phyloP scores from a whole-genome alignment of 2,329 filamentous ascomycete genomes.

The Pseudogymnoascus sp. region DNA sequence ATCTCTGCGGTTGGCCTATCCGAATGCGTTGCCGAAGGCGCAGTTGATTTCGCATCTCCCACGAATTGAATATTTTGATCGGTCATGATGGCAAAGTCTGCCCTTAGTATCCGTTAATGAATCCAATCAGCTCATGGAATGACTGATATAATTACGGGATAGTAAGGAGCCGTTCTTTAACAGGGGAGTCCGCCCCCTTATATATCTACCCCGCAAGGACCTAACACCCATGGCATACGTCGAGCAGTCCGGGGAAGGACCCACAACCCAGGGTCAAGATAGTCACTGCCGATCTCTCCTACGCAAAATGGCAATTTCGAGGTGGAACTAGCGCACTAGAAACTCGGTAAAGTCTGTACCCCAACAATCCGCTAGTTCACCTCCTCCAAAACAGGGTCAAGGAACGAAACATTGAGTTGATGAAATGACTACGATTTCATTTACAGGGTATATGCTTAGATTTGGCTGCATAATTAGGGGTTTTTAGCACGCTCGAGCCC shows the following conservation, averaged over 20 bases:
- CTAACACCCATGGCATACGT: neutral
- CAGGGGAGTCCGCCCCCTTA: neutral
- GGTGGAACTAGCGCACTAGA: neutral
- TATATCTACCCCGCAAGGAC: slow-evolving; percentile 5
- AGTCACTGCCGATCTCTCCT: neutral
- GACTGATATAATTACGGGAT: neutral
- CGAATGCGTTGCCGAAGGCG: neutral
- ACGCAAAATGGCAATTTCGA: neutral
- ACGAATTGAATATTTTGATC: neutral
- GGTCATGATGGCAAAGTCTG: neutral
- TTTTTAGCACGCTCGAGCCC: neutral
- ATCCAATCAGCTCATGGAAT: neutral
- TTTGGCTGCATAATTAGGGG: neutral
- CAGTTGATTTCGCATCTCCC: neutral
- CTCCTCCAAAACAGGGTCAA: neutral
- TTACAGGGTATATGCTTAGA: neutral
- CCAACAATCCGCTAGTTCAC: neutral
- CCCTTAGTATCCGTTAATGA: neutral
- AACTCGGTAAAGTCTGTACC: neutral
- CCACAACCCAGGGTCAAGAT: neutral
- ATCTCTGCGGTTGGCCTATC: neutral
- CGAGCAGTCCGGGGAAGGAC: neutral
- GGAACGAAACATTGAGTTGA: neutral
- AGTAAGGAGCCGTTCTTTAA: neutral
- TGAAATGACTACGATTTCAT: neutral